These are phyloP conservation scores for Halophytophthora batemanensis DNA, from an alignment of 352 stramenopile species.

Conservation along the genomic window DNA sequence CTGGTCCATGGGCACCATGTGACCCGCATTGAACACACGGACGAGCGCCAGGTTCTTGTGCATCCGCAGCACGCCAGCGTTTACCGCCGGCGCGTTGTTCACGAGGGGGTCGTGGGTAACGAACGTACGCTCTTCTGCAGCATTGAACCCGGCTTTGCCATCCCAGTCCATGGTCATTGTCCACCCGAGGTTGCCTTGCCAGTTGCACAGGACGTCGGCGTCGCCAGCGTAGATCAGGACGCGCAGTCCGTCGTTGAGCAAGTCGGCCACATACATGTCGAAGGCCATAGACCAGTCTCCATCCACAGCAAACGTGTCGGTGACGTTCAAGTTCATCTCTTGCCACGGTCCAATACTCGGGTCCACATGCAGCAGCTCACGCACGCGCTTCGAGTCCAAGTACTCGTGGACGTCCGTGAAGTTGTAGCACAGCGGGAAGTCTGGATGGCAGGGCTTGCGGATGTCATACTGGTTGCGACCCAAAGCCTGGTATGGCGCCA, in stretches of 20 bases:
- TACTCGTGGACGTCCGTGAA: no score
- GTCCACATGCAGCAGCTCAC: no score
- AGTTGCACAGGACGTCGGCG: slow-evolving; percentile 38
- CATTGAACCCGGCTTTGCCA: slow-evolving; percentile 23
- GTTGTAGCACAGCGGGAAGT: no score
- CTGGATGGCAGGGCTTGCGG: no score
- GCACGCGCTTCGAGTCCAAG: no score
- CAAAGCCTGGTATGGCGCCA: no score
- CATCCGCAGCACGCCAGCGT: slow-evolving; percentile 24
- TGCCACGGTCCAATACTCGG: no score
- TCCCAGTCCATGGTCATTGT: slow-evolving; percentile 29
- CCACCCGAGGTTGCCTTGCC: slow-evolving; percentile 28
- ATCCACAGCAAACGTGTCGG: slow-evolving; percentile 56
- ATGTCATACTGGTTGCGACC: no score
- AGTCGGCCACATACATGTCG: slow-evolving; percentile 16
- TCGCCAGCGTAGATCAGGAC: no score
- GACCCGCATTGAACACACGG: slow-evolving; percentile 41
- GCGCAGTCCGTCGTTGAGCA: slow-evolving; percentile 22
- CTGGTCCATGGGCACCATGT: slow-evolving; percentile 54
- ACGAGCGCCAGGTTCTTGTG: slow-evolving; percentile 40
- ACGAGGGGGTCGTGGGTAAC: slow-evolving; percentile 3
- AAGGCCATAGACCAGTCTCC: slow-evolving; percentile 8
- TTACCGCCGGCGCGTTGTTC: no score
- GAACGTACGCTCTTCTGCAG: slow-evolving; percentile 1
- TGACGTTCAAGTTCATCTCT: no score